phyloP scores from a whole-genome alignment of 2,329 filamentous ascomycete genomes.

The Didymellaceae sp. region DNA sequence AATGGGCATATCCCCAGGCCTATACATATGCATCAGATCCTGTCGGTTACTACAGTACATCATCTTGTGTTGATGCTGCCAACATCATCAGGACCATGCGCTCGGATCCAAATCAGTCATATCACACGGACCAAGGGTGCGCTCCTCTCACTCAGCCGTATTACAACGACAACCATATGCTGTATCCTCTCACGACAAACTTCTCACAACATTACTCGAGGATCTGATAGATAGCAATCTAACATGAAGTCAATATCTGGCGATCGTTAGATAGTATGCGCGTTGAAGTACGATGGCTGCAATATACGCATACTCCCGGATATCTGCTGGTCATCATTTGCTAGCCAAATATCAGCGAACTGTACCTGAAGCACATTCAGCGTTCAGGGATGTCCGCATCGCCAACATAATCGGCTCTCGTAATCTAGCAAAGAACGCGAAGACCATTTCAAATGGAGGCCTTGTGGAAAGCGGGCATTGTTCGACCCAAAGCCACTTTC shows the following conservation, averaged over 20 bases:
- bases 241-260: not conserved
- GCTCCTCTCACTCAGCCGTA: conserved; percentile 4
- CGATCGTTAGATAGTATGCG: not conserved
- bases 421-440: not conserved
- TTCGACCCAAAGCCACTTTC: not conserved
- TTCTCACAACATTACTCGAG: conserved; percentile 2
- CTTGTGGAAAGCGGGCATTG: not conserved
- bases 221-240: not conserved
- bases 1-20: conserved; percentile 34
- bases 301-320: no score
- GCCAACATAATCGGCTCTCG: not conserved
- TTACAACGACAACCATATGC: conserved; percentile 6
- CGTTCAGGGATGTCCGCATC: not conserved
- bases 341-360: no score
- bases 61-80: conserved; percentile 51
- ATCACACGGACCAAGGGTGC: not conserved
- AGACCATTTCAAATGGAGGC: not conserved
- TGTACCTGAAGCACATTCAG: no score
- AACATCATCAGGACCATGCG: conserved; percentile 56
- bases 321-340: no score
- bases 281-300: not conserved
- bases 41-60: conserved; percentile 33
- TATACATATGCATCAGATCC: conserved; percentile 24
- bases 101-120: conserved; percentile 29
- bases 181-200: conserved; percentile 1